Evolutionary conservation across 2,329 filamentous ascomycete genomes (phyloP), one percentile per base, ranked within the genome.

Genomic region (Colletotrichum truncatum): DNA sequence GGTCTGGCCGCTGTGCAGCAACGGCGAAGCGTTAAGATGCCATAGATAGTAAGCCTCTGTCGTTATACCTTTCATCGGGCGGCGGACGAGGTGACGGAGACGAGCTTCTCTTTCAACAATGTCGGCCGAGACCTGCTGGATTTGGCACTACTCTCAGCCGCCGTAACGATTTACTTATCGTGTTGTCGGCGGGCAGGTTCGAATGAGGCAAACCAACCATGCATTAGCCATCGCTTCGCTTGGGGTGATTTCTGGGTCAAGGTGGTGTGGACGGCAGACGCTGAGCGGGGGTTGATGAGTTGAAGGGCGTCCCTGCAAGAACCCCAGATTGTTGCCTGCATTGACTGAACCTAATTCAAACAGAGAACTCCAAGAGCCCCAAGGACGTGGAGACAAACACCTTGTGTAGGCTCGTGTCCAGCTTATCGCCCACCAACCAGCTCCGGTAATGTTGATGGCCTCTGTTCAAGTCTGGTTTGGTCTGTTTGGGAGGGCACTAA

Each of bases 301-400:
- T 23, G 54, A 57, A n/a, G 21, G 54, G 54, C 41, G 51, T 43
- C 52, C 39, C 41, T 57, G 43, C 32, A 57, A 48, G 30, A 57
- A 57, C 54, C 54, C 54, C 54, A 25, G 54, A 57, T 57, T 48
- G 32, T 12, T n/a, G 21, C 26, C 53, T 45, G 52, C 38, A 45
- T 55, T 45, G 38, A 43, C 38, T 32, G 28, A 56, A 41, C 28
- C 26, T 43, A 45, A 25, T 43, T 34, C 51, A 32, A 56, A 25
- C 21, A 30, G 53, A n/a, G 36, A n/a, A n/a, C n/a, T n/a, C 36
- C 36, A 38, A 49, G 30, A 36, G 23, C 51, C n/a, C n/a, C 41
- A 56, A 49, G 25, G 18, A 28, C 32, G 25, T 45, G 59, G 59
- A 41, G 41, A 30, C 18, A 18, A 39, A 36, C 39, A 18, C 39